Evolutionary conservation across 2,329 filamentous ascomycete genomes (phyloP).

Genomic region (Colletotrichum camelliae): DNA sequence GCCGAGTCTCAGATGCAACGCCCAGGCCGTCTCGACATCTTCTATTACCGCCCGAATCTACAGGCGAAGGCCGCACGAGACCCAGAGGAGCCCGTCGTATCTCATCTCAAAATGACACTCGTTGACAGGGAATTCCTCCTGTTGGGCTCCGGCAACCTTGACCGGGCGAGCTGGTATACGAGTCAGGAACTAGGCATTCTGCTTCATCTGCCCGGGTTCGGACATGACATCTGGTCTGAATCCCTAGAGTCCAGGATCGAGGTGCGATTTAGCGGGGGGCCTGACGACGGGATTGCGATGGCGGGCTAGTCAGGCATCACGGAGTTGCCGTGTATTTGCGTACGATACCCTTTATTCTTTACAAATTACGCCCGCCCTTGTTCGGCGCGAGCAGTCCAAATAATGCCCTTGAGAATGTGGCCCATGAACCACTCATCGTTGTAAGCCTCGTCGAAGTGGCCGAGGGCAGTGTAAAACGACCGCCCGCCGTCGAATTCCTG

Average conservation of each 20-base stretch:
- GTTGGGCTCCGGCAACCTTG: slow-evolving; percentile 83
- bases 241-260: slow-evolving; percentile 42
- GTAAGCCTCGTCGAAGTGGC: slow-evolving; percentile 46
- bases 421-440: slow-evolving; percentile 30
- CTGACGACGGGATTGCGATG: neutral
- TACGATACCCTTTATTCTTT: neutral
- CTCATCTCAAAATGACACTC: slow-evolving; percentile 79
- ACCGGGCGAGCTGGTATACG: slow-evolving; percentile 85
- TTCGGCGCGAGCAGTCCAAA: slow-evolving; percentile 16
- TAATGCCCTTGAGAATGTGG: slow-evolving; percentile 9
- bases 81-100: slow-evolving; percentile 69
- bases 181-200: slow-evolving; percentile 81
- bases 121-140: slow-evolving; percentile 73
- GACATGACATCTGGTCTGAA: slow-evolving; percentile 42
- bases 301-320: slow-evolving; percentile 6
- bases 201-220: slow-evolving; percentile 49
- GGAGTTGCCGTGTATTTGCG: neutral
- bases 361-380: neutral
- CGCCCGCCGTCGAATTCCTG: slow-evolving; percentile 42
- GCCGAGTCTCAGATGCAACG: slow-evolving; percentile 47
- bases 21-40: slow-evolving; percentile 59
- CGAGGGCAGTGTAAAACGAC: slow-evolving; percentile 46
- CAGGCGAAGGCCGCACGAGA: slow-evolving; percentile 24
- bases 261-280: slow-evolving; percentile 22
- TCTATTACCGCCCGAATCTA: slow-evolving; percentile 58